phyloP scores from a whole-genome alignment of 352 stramenopile genomes.

The Globisporangium solare region DNA sequence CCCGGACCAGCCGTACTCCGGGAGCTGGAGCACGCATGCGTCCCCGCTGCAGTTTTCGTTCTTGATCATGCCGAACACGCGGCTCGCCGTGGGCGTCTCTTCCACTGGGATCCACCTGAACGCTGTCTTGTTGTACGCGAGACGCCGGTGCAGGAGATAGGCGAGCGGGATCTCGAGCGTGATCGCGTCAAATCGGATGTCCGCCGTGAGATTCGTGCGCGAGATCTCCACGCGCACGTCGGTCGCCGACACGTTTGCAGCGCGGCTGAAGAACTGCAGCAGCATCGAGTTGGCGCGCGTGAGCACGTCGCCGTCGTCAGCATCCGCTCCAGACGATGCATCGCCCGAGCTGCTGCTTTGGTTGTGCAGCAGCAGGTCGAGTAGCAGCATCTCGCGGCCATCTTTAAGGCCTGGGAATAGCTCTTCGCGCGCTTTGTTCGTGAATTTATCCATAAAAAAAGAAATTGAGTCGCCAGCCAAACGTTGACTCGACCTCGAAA shows the following conservation, averaged over 20 bases:
- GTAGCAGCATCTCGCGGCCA: too few relatives aligned
- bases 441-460: too few relatives aligned
- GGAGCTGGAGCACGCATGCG: background rate
- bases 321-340: too few relatives aligned
- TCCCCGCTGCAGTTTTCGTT: background rate
- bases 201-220: conserved; percentile 4
- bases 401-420: too few relatives aligned
- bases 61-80: background rate
- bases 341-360: too few relatives aligned
- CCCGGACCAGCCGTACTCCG: background rate
- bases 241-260: background rate
- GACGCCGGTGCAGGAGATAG: too few relatives aligned
- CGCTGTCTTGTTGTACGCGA: too few relatives aligned
- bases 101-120: background rate
- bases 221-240: conserved; percentile 1
- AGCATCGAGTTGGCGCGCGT: conserved; percentile 1
- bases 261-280: conserved; percentile 1
- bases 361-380: too few relatives aligned
- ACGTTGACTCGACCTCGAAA: too few relatives aligned
- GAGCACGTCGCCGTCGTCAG: background rate
- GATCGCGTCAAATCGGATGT: conserved; percentile 5
- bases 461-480: too few relatives aligned
- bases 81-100: too few relatives aligned
- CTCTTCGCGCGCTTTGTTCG: too few relatives aligned
- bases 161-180: conserved; percentile 5